Evolutionary conservation across 2,329 filamentous ascomycete genomes (phyloP).

Genomic region (Fusarium tupiense): DNA sequence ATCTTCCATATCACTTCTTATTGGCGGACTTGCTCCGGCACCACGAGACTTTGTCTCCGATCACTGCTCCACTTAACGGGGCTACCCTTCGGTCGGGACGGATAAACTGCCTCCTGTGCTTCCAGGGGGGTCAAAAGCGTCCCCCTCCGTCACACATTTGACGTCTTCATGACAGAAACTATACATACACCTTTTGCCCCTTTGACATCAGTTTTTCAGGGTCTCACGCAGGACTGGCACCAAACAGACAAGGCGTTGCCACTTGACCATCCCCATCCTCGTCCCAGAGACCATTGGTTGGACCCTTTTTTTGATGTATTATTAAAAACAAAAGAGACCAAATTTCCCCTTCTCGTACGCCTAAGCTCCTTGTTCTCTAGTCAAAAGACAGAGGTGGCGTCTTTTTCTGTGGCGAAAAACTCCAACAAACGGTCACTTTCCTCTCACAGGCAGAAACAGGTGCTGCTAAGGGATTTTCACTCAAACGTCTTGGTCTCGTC

Average conservation of each 20-base stretch:
- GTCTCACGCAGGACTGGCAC: constrained; percentile 15
- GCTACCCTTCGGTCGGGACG: neutral
- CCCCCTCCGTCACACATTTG: constrained; percentile 3
- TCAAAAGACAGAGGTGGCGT: constrained; percentile 11
- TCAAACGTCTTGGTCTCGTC: constrained; percentile 5
- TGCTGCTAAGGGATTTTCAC: constrained; percentile 23
- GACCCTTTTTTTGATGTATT: neutral
- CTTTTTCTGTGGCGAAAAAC: constrained; percentile 23
- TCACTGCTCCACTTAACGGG: neutral
- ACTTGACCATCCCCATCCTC: neutral
- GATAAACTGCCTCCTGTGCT: constrained; percentile 1
- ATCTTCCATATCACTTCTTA: neutral
- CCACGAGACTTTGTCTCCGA: neutral
- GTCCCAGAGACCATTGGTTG: neutral
- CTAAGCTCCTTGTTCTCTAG: neutral
- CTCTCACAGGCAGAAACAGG: neutral
- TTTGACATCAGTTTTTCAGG: constrained; percentile 6
- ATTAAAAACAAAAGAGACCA: neutral
- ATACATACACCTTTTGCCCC: neutral
- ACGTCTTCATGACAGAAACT: constrained; percentile 14
- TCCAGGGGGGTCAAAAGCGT: constrained; percentile 3
- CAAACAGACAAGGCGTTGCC: neutral
- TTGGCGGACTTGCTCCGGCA: constrained; percentile 22
- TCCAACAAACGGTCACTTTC: neutral
- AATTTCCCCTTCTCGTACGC: constrained; percentile 2